phyloP scores from a whole-genome alignment of 2,329 filamentous ascomycete species.

The Cordyceps farinosa region DNA sequence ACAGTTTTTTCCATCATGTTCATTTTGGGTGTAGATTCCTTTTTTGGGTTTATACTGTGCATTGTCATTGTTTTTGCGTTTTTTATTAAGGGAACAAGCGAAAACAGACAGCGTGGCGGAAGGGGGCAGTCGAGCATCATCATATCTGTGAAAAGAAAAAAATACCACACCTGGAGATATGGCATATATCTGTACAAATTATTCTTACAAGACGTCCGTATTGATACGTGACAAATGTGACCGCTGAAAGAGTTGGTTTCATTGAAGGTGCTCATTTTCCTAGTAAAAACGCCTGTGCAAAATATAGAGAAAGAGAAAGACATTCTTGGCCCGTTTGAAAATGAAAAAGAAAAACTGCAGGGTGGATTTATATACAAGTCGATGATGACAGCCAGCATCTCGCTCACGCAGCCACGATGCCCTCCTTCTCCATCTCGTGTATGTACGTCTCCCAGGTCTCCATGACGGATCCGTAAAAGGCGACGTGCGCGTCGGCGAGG shows the following conservation, averaged over 20 bases:
- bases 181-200: too few relatives aligned
- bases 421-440: conserved; percentile 77
- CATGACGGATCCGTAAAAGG: conserved; percentile 77
- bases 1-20: neutral
- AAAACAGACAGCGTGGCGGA: too few relatives aligned
- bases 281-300: neutral
- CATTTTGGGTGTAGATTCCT: neutral
- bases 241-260: neutral
- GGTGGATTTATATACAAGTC: neutral
- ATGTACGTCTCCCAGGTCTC: conserved; percentile 88
- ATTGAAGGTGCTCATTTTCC: neutral
- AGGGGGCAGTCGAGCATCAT: too few relatives aligned
- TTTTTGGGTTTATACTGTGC: too few relatives aligned
- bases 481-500: conserved; percentile 78
- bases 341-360: neutral
- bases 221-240: too few relatives aligned
- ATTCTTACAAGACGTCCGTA: too few relatives aligned
- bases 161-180: too few relatives aligned
- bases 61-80: too few relatives aligned
- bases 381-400: neutral
- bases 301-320: neutral
- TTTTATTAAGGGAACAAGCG: too few relatives aligned
- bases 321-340: neutral
- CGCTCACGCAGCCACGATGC: conserved; percentile 25
- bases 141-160: too few relatives aligned